Percentiles rank a stretch among this genome's conserved stretches.
phyloP scores from a whole-genome alignment of 345 rosid species.

The Mercurialis annua region DNA sequence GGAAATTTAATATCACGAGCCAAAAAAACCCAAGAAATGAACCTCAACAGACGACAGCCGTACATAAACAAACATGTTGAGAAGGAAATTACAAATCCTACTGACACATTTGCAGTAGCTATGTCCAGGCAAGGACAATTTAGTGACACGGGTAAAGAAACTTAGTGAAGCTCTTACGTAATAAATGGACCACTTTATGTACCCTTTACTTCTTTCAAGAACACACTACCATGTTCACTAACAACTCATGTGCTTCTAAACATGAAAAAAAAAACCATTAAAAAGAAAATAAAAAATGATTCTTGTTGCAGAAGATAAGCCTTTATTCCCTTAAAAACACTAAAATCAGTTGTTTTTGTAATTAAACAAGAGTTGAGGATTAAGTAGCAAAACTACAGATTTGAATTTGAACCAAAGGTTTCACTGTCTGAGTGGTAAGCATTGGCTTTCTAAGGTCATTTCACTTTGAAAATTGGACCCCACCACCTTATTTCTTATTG shows the following conservation, averaged over 20 bases:
- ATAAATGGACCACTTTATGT: conserved; percentile 12
- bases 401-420: conserved; percentile 24
- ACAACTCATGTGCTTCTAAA: conserved; percentile 3
- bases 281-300: conserved; percentile 13
- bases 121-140: conserved; percentile 30
- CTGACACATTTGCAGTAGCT: conserved; percentile 19
- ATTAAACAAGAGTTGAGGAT: neutral
- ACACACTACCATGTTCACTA: neutral
- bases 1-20: neutral
- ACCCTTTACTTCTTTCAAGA: neutral
- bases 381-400: neutral
- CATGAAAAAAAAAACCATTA: neutral
- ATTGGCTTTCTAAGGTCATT: conserved; percentile 34
- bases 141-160: conserved; percentile 32
- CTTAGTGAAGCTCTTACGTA: conserved; percentile 19
- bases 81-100: conserved; percentile 16
- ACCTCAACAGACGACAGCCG: conserved; percentile 20
- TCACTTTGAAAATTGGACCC: conserved; percentile 22
- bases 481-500: conserved; percentile 25
- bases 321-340: conserved; percentile 30
- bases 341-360: neutral
- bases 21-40: conserved; percentile 10
- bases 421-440: conserved; percentile 38
- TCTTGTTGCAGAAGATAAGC: conserved; percentile 22
- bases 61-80: conserved; percentile 8